Conservation (phyloP, 2,329 filamentous ascomycete species). For the Colletotrichum camelliae region DNA sequence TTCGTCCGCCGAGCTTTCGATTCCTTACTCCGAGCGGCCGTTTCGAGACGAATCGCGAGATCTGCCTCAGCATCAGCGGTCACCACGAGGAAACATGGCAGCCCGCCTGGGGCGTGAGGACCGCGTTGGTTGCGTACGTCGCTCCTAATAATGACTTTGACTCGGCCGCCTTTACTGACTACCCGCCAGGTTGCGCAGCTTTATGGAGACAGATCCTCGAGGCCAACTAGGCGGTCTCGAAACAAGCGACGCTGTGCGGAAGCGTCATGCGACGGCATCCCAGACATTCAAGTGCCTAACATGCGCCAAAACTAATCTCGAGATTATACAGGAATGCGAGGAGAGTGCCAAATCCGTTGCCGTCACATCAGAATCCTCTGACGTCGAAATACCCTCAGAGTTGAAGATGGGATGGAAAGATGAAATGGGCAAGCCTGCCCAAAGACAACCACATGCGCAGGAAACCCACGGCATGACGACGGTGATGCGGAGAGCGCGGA, state of each 20-base stretch:
- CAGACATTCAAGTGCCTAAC: slow-evolving; percentile 69
- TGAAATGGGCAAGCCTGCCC: slow-evolving; percentile 59
- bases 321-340: slow-evolving; percentile 76
- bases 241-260: slow-evolving; percentile 69
- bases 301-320: slow-evolving; percentile 75
- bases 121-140: slow-evolving; percentile 73
- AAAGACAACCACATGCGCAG: not conserved
- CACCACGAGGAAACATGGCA: slow-evolving; percentile 99
- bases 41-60: slow-evolving; percentile 96
- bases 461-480: slow-evolving; percentile 15
- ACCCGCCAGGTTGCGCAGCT: slow-evolving; percentile 68
- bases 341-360: slow-evolving; percentile 52
- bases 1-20: slow-evolving; percentile 93
- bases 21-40: slow-evolving; percentile 91
- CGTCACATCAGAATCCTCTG: slow-evolving; percentile 36
- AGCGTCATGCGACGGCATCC: slow-evolving; percentile 72
- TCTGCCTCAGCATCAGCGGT: slow-evolving; percentile 90
- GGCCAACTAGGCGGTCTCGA: slow-evolving; percentile 93
- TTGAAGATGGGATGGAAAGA: slow-evolving; percentile 75
- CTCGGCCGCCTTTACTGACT: not conserved
- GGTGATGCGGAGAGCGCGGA: slow-evolving; percentile 50
- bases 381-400: slow-evolving; percentile 58
- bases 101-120: slow-evolving; percentile 95
- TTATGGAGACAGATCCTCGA: slow-evolving; percentile 89
- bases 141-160: not conserved